Percentiles rank a stretch among this genome's conserved stretches.
phyloP scores from a whole-genome alignment of 495 filamentous ascomycete genomes.

The Articulospora tetracladia region DNA sequence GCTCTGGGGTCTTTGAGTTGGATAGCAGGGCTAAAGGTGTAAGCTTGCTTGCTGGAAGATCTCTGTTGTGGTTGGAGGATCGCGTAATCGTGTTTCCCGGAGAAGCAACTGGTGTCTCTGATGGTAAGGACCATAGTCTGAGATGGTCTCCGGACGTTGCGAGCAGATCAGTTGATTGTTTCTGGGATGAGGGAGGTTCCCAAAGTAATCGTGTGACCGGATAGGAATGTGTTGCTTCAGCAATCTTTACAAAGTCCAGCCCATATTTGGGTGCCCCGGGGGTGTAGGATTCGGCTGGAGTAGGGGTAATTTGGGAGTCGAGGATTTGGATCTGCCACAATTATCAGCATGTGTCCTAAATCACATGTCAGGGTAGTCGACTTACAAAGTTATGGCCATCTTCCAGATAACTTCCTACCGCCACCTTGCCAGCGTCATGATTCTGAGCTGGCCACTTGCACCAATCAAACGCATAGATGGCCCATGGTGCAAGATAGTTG shows the following conservation, averaged over 20 bases:
- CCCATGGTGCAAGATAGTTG: slow-evolving; percentile 94
- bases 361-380: not conserved
- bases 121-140: slow-evolving; percentile 82
- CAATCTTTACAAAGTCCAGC: slow-evolving; percentile 90
- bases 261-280: slow-evolving; percentile 67
- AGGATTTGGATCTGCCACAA: slow-evolving; percentile 87
- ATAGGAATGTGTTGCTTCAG: slow-evolving; percentile 96
- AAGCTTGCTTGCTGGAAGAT: slow-evolving; percentile 73
- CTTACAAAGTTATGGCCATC: slow-evolving; percentile 96
- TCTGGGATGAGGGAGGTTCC: slow-evolving; percentile 96
- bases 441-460: slow-evolving; percentile 93
- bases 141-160: slow-evolving; percentile 97
- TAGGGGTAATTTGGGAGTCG: slow-evolving; percentile 73
- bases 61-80: slow-evolving; percentile 54
- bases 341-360: not conserved
- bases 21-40: slow-evolving; percentile 91
- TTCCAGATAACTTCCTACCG: slow-evolving; percentile 92
- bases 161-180: slow-evolving; percentile 92
- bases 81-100: slow-evolving; percentile 73
- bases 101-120: slow-evolving; percentile 47
- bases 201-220: slow-evolving; percentile 94
- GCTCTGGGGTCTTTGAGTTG: slow-evolving; percentile 97
- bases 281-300: slow-evolving; percentile 65
- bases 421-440: slow-evolving; percentile 82
- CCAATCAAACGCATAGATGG: slow-evolving; percentile 96